Base-by-base conservation (phyloP, 768 basidiomycete species). In the Suillus clintonianus region DNA sequence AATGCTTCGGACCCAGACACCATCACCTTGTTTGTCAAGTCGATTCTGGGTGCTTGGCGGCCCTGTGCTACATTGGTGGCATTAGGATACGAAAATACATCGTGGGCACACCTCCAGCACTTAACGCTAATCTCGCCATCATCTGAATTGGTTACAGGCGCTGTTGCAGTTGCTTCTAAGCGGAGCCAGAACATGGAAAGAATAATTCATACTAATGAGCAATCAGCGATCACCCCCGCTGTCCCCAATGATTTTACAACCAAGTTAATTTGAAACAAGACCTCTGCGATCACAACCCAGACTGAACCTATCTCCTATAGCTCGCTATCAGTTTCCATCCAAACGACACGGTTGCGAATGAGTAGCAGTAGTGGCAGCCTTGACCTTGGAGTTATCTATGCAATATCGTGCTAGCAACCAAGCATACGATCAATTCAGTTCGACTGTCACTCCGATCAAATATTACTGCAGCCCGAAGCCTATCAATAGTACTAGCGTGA, bases 31-130 rank as follows among this genome's bases (percentile, higher is more conserved):
- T 72, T 75, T 57, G 64, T 74, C 41, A 68, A 70, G 0, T 72
- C 70, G 10, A 76, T 74, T 19, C 74, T 71, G 15, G 62, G 68
- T 62, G 8, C 62, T 76, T 5, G 71, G 72, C 1, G 67, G 69
- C 3, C 69, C 5, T 63, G 60, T 10, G 54, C 8, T 55, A 22
- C 24, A 3, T 47, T 48, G 36, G 36, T 55, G 22, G 2, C 36
- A 36, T n/a, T 37, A 24, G 22, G 22, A 45, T 7, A 3, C 22
- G 14, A 47, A 22, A 8, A 24, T 24, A 24, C 14, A 14, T 15
- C 24, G 47, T 48, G 24, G 47, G 22, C 13, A 11, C 22, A 47
- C 11, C 45, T 47, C 11, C 45, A 47, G 22, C n/a, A 22, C 45
- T n/a, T 5, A 45, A 47, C 45, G 22, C 11, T 47, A 5, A 47